phyloP scores from a whole-genome alignment of 2,329 filamentous ascomycete genomes.

The Fusarium palustre region DNA sequence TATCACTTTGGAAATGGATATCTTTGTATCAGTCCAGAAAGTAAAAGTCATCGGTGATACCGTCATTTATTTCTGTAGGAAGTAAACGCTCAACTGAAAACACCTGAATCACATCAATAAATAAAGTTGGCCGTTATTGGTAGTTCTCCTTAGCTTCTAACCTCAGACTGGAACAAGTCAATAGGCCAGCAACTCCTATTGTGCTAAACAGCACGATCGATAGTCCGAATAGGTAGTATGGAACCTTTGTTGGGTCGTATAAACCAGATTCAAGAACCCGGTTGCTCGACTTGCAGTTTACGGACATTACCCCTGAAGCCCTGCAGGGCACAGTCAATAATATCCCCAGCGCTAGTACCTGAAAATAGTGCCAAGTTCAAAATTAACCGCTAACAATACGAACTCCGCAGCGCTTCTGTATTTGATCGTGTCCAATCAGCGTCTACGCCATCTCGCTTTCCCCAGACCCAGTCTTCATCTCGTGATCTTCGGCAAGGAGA shows the following conservation, averaged over 20 bases:
- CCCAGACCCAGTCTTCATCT: not conserved
- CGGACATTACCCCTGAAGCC: not conserved
- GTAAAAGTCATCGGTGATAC: not conserved
- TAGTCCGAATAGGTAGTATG: not conserved
- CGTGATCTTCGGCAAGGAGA: constrained; percentile 1
- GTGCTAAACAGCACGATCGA: not conserved
- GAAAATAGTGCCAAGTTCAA: not conserved
- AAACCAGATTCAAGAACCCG: not conserved
- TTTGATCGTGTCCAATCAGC: not conserved
- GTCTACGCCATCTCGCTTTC: not conserved
- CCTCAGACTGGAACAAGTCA: not conserved
- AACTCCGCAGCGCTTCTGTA: not conserved
- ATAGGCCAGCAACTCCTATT: not conserved
- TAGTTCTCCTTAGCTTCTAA: not conserved
- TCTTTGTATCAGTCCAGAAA: rapidly evolving
- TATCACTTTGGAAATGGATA: rapidly evolving
- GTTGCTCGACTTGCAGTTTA: not conserved
- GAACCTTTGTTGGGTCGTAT: not conserved
- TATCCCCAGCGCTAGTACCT: not conserved
- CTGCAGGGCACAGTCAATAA: not conserved
- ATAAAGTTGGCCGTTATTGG: not conserved
- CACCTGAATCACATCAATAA: rapidly evolving
- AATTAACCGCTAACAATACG: constrained; percentile 1
- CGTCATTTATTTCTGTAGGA: too few relatives aligned
- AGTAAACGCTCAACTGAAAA: rapidly evolving